These are phyloP conservation scores for Plasmodium vivax DNA, from an alignment of 169 alveolate species.

Conservation along the genomic window DNA sequence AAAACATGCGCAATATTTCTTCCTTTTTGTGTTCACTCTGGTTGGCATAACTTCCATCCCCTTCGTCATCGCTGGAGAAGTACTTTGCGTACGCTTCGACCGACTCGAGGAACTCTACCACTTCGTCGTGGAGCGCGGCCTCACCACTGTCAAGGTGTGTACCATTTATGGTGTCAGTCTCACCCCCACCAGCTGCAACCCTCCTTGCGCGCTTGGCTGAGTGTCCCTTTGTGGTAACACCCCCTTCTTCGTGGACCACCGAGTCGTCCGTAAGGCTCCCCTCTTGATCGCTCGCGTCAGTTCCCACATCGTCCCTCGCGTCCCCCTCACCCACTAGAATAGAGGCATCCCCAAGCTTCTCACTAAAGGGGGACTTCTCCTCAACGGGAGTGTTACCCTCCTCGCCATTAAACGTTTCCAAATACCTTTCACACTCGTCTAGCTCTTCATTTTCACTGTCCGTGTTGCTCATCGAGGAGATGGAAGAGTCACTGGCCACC, in stretches of 20 bases:
- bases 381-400: neutral
- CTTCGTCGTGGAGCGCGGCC: neutral
- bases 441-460: slow-evolving; percentile 3
- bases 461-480: slow-evolving; percentile 23
- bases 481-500: neutral
- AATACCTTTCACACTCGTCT: slow-evolving; percentile 13
- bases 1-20: slow-evolving; percentile 50
- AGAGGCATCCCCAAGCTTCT: neutral
- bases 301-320: neutral
- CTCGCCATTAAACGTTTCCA: slow-evolving; percentile 1
- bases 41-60: neutral
- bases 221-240: neutral
- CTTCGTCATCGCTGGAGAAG: slow-evolving; percentile 56
- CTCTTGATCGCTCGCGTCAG: neutral
- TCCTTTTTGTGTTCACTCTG: slow-evolving; percentile 45
- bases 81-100: slow-evolving; percentile 7
- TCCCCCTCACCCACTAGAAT: neutral
- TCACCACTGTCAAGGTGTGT: neutral
- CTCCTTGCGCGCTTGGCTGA: neutral
- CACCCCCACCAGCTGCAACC: neutral
- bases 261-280: neutral
- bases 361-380: neutral
- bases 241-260: neutral
- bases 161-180: neutral
- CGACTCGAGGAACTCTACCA: neutral